Percentiles rank a stretch among this genome's conserved stretches.
These are phyloP conservation scores for Pichia kluyveri DNA, from an alignment of 805 yeast genomes.

Conservation along the genomic window DNA sequence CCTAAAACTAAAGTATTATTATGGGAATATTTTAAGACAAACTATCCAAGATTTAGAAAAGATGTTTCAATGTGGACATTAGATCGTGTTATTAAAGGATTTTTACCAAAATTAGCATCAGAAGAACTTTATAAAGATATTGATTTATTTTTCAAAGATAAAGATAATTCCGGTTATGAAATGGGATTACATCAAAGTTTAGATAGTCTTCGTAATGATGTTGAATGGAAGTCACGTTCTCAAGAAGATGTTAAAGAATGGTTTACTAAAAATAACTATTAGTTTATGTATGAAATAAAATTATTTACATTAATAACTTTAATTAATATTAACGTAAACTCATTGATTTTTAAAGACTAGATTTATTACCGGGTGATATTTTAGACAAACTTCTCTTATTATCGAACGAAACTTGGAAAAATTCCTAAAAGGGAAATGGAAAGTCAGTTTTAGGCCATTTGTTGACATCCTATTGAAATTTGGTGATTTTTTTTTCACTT, in stretches of 20 bases:
- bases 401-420: too few species aligned
- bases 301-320: too few species aligned
- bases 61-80: conserved; percentile 30
- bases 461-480: too few species aligned
- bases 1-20: conserved; percentile 31
- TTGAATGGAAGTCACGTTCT: conserved; percentile 44
- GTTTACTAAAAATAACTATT: conserved; percentile 19
- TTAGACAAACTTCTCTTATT: too few species aligned
- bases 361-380: too few species aligned
- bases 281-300: too few species aligned
- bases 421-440: too few species aligned
- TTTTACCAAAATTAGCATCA: conserved; percentile 28
- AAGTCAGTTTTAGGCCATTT: too few species aligned
- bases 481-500: too few species aligned
- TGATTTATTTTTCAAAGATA: conserved; percentile 33
- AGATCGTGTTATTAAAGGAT: conserved; percentile 27
- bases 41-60: conserved; percentile 37
- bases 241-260: conserved; percentile 32
- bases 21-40: conserved; percentile 41
- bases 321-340: too few species aligned
- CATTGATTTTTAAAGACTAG: too few species aligned
- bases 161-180: conserved; percentile 47
- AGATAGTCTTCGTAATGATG: conserved; percentile 43
- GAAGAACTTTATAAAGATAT: conserved; percentile 29
- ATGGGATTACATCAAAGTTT: conserved; percentile 46